These are phyloP conservation scores for Colletotrichum cordylinicola DNA, from an alignment of 2,329 filamentous ascomycete species.

Conservation along the genomic window DNA sequence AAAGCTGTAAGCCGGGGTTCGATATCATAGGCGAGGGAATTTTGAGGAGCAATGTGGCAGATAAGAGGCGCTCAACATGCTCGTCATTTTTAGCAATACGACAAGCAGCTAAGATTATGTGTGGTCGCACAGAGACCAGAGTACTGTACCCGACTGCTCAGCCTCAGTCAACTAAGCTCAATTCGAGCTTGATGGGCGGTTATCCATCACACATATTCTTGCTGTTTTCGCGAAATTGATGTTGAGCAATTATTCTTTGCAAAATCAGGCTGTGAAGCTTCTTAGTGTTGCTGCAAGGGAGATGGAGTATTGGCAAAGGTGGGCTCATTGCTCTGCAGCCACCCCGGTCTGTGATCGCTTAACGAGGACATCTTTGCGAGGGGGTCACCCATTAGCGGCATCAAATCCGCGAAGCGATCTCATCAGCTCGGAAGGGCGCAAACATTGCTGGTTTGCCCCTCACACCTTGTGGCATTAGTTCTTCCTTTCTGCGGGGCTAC, in stretches of 20 bases:
- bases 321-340: background rate
- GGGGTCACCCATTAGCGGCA: background rate
- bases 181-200: background rate
- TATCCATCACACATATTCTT: background rate
- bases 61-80: background rate
- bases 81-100: background rate
- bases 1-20: background rate
- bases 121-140: background rate
- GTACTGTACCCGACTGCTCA: background rate
- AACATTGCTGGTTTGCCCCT: background rate
- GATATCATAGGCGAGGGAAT: background rate
- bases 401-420: background rate
- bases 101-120: background rate
- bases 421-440: background rate
- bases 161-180: background rate
- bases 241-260: background rate
- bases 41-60: background rate
- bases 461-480: background rate
- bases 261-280: background rate
- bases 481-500: background rate
- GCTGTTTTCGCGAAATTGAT: background rate
- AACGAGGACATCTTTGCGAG: background rate
- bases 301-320: background rate
- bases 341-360: background rate
- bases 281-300: background rate